Conservation (phyloP, 306 rosid species). For the Hippophae rhamnoides region DNA sequence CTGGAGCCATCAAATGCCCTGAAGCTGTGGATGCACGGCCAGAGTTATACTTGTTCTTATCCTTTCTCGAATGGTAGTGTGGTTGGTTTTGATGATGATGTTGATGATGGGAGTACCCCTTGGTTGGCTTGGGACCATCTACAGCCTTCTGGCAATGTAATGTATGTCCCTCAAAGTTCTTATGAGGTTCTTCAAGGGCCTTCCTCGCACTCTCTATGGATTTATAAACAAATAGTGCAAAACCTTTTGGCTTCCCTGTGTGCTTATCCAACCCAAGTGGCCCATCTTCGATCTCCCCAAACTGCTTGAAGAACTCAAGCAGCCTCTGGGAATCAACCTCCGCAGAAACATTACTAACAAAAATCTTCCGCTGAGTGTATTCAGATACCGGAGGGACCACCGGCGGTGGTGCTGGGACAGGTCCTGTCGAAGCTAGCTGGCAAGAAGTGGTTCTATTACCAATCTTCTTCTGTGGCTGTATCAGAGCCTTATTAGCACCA, state of each 20-base stretch:
- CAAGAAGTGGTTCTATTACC: slow-evolving; percentile 44
- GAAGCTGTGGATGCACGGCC: slow-evolving; percentile 24
- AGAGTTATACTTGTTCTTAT: slow-evolving; percentile 39
- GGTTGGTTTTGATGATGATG: slow-evolving; percentile 29
- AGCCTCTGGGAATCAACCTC: slow-evolving; percentile 41
- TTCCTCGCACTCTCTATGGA: slow-evolving; percentile 39
- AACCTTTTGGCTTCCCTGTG: slow-evolving; percentile 56
- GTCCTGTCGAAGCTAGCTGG: slow-evolving; percentile 55
- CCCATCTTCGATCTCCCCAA: slow-evolving; percentile 62
- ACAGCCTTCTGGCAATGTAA: slow-evolving; percentile 57
- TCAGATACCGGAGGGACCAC: slow-evolving; percentile 25
- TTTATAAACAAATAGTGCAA: slow-evolving; percentile 43
- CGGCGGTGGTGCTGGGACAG: slow-evolving; percentile 43
- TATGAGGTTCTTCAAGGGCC: slow-evolving; percentile 60
- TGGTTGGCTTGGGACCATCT: slow-evolving; percentile 51
- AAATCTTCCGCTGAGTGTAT: slow-evolving; percentile 46
- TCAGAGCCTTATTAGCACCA: slow-evolving; percentile 45
- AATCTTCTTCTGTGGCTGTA: slow-evolving; percentile 50
- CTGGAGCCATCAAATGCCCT: slow-evolving; percentile 49
- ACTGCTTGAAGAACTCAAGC: slow-evolving; percentile 42
- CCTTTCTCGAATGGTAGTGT: slow-evolving; percentile 41
- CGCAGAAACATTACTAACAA: slow-evolving; percentile 48
- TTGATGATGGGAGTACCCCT: slow-evolving; percentile 35
- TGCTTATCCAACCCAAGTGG: slow-evolving; percentile 52
- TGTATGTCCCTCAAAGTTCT: slow-evolving; percentile 44